Evolutionary conservation across 1,139 yeast species (phyloP).

Genomic region (Saccharomyces pastorianus): DNA sequence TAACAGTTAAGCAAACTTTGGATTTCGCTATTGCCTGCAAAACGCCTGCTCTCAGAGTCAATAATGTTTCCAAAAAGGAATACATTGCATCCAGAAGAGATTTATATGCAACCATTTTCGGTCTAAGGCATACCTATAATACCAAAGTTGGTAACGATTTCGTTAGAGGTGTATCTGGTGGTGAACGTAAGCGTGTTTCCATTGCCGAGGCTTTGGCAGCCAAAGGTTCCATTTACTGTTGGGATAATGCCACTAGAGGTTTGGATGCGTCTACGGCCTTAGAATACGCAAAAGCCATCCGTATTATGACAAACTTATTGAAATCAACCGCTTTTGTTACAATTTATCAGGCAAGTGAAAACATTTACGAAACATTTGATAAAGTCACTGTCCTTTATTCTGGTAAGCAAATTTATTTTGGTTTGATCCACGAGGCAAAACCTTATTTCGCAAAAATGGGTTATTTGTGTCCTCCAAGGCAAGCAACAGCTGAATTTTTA

Average conservation of each 20-base stretch:
- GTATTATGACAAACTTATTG: conserved; percentile 34
- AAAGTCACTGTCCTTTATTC: conserved; percentile 38
- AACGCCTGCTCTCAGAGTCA: conserved; percentile 36
- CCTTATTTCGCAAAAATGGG: conserved; percentile 43
- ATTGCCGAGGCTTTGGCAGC: conserved; percentile 55
- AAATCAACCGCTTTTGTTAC: conserved; percentile 39
- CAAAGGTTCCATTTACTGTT: conserved; percentile 45
- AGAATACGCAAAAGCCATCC: conserved; percentile 39
- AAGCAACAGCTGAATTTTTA: conserved; percentile 51
- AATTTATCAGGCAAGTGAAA: conserved; percentile 42
- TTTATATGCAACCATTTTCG: conserved; percentile 45
- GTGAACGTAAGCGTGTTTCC: conserved; percentile 77
- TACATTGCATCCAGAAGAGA: conserved; percentile 45
- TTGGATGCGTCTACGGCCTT: conserved; percentile 53
- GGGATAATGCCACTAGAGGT: conserved; percentile 61
- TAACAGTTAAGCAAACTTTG: conserved; percentile 46
- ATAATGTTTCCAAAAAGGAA: conserved; percentile 34
- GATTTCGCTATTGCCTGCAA: conserved; percentile 35
- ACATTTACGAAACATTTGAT: conserved; percentile 41
- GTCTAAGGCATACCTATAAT: conserved; percentile 56
- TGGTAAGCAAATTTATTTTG: conserved; percentile 41
- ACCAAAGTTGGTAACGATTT: conserved; percentile 66
- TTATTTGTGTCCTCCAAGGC: conserved; percentile 46
- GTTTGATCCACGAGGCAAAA: conserved; percentile 37
- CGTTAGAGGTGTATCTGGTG: conserved; percentile 76